These are phyloP conservation scores for Capronia americana DNA, from an alignment of 2,329 filamentous ascomycete species.

Conservation along the genomic window DNA sequence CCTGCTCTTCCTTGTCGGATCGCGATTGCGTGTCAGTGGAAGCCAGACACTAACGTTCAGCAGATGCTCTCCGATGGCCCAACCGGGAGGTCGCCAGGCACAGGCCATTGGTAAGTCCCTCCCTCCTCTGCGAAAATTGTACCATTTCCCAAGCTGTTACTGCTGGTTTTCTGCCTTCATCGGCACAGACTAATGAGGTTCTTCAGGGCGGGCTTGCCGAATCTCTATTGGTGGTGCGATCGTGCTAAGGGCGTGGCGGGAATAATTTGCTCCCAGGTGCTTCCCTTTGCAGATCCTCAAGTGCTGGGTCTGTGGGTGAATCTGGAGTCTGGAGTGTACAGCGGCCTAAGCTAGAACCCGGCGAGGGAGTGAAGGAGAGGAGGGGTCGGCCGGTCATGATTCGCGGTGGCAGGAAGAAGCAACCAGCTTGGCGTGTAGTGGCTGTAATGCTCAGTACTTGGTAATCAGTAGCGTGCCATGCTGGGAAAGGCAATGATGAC, in stretches of 20 bases:
- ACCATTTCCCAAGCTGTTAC: background rate
- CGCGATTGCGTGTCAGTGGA: background rate
- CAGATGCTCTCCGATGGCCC: constrained; percentile 59
- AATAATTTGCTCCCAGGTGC: constrained; percentile 37
- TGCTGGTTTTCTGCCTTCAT: background rate
- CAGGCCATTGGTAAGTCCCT: constrained; percentile 55
- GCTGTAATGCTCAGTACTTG: background rate
- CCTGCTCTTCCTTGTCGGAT: too few species aligned
- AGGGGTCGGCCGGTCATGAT: background rate
- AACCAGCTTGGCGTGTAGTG: background rate
- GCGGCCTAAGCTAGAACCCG: constrained; percentile 12
- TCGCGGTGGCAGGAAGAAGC: background rate
- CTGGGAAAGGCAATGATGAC: constrained; percentile 2
- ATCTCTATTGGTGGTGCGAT: constrained; percentile 69
- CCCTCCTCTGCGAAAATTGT: background rate
- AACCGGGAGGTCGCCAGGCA: constrained; percentile 60
- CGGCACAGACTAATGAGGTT: background rate
- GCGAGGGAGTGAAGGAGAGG: background rate
- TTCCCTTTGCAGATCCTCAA: constrained; percentile 38
- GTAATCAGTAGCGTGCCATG: background rate
- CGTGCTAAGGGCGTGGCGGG: constrained; percentile 53
- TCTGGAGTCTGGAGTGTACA: constrained; percentile 37
- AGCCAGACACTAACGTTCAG: constrained; percentile 40
- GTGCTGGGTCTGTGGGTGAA: constrained; percentile 36
- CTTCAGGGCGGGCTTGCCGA: constrained; percentile 61